Base-by-base conservation (phyloP, 1,284 basidiomycete genomes). In the Takashimella koratensis region DNA sequence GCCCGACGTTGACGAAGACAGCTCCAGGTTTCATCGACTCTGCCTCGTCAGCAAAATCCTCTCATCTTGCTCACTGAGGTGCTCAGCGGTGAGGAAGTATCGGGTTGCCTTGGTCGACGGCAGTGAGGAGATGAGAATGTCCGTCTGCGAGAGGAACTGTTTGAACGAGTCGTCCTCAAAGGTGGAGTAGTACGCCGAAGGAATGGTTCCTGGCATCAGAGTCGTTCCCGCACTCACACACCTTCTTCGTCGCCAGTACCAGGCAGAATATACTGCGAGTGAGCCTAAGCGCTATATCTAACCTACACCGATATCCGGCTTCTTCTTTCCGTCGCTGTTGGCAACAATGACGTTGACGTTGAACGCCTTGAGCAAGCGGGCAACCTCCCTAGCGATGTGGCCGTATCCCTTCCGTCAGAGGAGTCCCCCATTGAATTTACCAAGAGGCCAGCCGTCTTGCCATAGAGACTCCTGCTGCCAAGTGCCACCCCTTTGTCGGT, bases 1-100 rank as follows among this genome's bases (percentile, higher is more conserved):
- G 65, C 8, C 76, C 74, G 30, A 77, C 71, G 56, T 77, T 77
- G 54, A 77, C 54, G 47, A 77, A 71, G 5, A 76, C 49, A 2
- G 69, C 71, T 50, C 60, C 65, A 19, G 63, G 51, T 16, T 66
- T 66, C 12, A 75, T n/a, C n/a, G n/a, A n/a, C n/a, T n/a, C n/a
- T n/a, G n/a, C n/a, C 26, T 20, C 4, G 8, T 46, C n/a, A 20
- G 26, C 8, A 51, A 56, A n/a, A n/a, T n/a, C n/a, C n/a, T n/a
- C n/a, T n/a, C n/a, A n/a, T n/a, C n/a, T n/a, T n/a, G n/a, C 8
- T 39, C 30, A 39, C 70, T 59, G 36, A 75, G 58, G 19, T 67
- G 62, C 45, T 70, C 64, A 8, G 46, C 41, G 5, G 56, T 63
- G 13, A 76, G 57, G 55, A 76, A 45, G 45, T 58, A 60, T 6